Evolutionary conservation across 495 filamentous ascomycete genomes (phyloP).

Genomic region (Tricharina praecox): DNA sequence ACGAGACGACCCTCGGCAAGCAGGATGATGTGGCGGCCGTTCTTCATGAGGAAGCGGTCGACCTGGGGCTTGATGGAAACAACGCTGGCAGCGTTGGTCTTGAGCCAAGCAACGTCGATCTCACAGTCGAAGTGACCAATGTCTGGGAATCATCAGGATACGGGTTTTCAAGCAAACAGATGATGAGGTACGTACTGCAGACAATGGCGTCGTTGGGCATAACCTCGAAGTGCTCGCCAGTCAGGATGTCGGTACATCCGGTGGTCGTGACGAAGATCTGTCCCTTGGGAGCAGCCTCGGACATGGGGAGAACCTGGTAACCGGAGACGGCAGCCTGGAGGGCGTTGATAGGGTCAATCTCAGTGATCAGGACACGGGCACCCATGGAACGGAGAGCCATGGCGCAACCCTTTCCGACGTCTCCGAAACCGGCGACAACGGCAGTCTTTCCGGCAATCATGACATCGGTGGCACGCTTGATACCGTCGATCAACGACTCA

Average conservation of each 20-base stretch:
- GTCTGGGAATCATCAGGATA: slow-evolving; percentile 35
- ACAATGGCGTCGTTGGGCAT: slow-evolving; percentile 99
- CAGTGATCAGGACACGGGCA: slow-evolving; percentile 89
- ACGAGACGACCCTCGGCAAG: slow-evolving; percentile 96
- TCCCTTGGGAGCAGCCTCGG: slow-evolving; percentile 67
- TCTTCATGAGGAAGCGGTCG: slow-evolving; percentile 89
- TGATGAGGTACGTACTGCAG: slow-evolving; percentile 55
- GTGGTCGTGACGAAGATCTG: slow-evolving; percentile 99
- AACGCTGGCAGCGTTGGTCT: slow-evolving; percentile 78
- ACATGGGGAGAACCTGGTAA: slow-evolving; percentile 94
- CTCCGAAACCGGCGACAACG: slow-evolving; percentile 94
- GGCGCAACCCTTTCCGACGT: slow-evolving; percentile 97
- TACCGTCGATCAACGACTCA: slow-evolving; percentile 96
- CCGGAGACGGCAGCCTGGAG: slow-evolving; percentile 96
- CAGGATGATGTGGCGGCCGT: slow-evolving; percentile 91
- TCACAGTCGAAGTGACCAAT: slow-evolving; percentile 99
- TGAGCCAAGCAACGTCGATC: slow-evolving; percentile 99
- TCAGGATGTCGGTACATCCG: slow-evolving; percentile 93
- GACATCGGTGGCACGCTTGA: slow-evolving; percentile 99
- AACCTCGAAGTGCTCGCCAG: slow-evolving; percentile 77
- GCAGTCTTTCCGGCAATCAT: slow-evolving; percentile 99
- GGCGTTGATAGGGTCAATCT: slow-evolving; percentile 98
- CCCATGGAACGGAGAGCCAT: slow-evolving; percentile 91
- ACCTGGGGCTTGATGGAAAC: slow-evolving; percentile 99
- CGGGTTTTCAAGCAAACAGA: background rate